Evolutionary conservation across 2,329 filamentous ascomycete genomes (phyloP).

Genomic region (Aspergillus udagawae): DNA sequence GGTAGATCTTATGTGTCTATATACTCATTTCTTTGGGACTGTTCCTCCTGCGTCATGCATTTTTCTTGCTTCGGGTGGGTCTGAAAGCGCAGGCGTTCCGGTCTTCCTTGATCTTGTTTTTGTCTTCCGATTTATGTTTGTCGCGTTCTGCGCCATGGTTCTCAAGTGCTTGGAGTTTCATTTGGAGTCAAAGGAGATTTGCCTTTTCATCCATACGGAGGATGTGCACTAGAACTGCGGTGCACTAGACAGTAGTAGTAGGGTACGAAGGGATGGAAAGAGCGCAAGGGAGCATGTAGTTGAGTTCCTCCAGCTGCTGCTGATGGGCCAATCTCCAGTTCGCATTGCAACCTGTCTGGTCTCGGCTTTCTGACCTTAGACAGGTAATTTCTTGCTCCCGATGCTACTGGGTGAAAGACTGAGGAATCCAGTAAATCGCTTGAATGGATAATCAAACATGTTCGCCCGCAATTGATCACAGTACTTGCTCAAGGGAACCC

Average conservation of each 20-base stretch:
- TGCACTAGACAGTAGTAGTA: not conserved
- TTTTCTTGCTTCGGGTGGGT: slow-evolving; percentile 13
- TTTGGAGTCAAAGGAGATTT: not conserved
- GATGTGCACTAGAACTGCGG: not conserved
- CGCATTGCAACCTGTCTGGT: not conserved
- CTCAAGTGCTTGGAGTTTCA: not conserved
- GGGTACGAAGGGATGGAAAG: not conserved
- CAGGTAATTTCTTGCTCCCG: not conserved
- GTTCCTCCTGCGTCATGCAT: not conserved
- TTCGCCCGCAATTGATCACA: not conserved
- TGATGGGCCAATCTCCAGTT: not conserved
- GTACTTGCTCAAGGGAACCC: not conserved
- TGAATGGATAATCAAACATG: not conserved
- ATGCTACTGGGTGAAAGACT: not conserved
- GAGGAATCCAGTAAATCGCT: not conserved
- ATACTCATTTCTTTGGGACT: not conserved
- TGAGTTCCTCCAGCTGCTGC: not conserved
- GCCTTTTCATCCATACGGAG: not conserved
- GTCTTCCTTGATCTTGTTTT: slow-evolving; percentile 3
- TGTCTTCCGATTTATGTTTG: slow-evolving; percentile 3
- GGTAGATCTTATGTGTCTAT: slow-evolving; percentile 46
- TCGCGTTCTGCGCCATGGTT: not conserved
- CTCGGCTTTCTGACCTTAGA: not conserved
- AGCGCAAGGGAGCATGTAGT: no score
- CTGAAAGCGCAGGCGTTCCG: slow-evolving; percentile 31